These are phyloP conservation scores for Gynandropsis gynandra DNA, from an alignment of 345 rosid species.

Conservation along the genomic window DNA sequence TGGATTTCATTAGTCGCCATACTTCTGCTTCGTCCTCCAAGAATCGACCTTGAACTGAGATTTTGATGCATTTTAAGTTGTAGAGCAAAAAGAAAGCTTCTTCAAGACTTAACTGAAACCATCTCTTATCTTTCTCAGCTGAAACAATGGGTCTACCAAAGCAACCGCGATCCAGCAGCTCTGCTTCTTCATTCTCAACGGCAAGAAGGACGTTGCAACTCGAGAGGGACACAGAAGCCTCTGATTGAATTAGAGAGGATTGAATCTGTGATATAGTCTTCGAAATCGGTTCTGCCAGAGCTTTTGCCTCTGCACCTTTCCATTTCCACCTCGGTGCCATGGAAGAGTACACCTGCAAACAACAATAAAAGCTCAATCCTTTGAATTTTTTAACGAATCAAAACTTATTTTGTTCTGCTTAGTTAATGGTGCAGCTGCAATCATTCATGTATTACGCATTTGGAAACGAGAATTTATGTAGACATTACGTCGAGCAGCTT, in stretches of 20 bases:
- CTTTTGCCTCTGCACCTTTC: slow-evolving; percentile 60
- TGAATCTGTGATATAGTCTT: slow-evolving; percentile 44
- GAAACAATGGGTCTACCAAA: slow-evolving; percentile 53
- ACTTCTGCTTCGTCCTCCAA: slow-evolving; percentile 30
- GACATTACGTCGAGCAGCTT: too few species aligned
- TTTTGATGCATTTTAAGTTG: slow-evolving; percentile 55
- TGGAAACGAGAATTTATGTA: too few species aligned
- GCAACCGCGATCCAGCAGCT: slow-evolving; percentile 61
- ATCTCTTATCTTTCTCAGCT: slow-evolving; percentile 55
- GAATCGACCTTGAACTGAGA: slow-evolving; percentile 30
- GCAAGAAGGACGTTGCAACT: slow-evolving; percentile 50
- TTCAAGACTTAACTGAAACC: slow-evolving; percentile 66
- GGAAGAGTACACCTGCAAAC: neutral
- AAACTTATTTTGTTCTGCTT: too few species aligned
- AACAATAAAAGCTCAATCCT: slow-evolving; percentile 7
- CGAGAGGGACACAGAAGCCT: slow-evolving; percentile 38
- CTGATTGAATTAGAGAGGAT: slow-evolving; percentile 38
- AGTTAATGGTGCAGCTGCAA: too few species aligned
- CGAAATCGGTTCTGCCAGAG: slow-evolving; percentile 71
- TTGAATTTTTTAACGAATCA: neutral
- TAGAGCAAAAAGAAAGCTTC: slow-evolving; percentile 66
- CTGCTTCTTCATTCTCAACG: slow-evolving; percentile 39
- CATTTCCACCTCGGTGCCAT: slow-evolving; percentile 93
- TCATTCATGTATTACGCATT: too few species aligned
- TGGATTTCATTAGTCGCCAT: slow-evolving; percentile 49